Evolutionary conservation across 192 early-diverging fungal genomes (phyloP), one percentile per base, ranked within the genome.

Genomic region (Coemansia interrupta): DNA sequence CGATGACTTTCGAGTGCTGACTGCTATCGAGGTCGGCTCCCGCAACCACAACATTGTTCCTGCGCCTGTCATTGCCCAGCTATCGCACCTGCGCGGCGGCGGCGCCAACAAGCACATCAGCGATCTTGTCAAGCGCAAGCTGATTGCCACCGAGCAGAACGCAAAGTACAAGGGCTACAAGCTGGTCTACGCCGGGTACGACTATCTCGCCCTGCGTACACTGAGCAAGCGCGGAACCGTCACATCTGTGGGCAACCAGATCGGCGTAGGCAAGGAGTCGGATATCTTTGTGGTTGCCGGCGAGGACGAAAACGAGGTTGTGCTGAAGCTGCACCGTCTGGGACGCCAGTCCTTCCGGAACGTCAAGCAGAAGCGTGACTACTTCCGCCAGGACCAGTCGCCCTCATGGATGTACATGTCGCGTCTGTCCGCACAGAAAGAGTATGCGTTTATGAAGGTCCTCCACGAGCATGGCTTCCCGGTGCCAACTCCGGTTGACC

Each of bases 401-500:
- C 90, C 93, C 14, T 96, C 94, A 5, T 99, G 97, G 97, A 88
- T 97, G 83, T 99, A 99, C 81, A 88, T 99, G 89, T 96, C 97
- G 13, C 86, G 94, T 19, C 83, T 99, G 65, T 95, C 97, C 0
- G 96, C 97, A 2, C 93, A 88, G 85, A 98, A 98, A 64, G 97
- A 99, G 77, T 97, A 82, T 64, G 96, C 96, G 8, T 99, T 99
- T 64, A 99, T 99, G 97, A 92, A 95, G 78, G 92, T 84, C 10
- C 68, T 97, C 32, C 79, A 97, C 63, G 92, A 96, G 60, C 86
- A 99, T 64, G 92, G 92, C 15, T 99, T 97, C 64, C 95, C 96
- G 5, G 96, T 99, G 0, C 97, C 97, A 1, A 83, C 78, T 22
- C 97, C 97, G 6, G 82, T 92, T 36, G 97, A 98, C 81, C 83